Base-by-base conservation (phyloP, 2,329 filamentous ascomycete species). In the Paecilomyces sp. region DNA sequence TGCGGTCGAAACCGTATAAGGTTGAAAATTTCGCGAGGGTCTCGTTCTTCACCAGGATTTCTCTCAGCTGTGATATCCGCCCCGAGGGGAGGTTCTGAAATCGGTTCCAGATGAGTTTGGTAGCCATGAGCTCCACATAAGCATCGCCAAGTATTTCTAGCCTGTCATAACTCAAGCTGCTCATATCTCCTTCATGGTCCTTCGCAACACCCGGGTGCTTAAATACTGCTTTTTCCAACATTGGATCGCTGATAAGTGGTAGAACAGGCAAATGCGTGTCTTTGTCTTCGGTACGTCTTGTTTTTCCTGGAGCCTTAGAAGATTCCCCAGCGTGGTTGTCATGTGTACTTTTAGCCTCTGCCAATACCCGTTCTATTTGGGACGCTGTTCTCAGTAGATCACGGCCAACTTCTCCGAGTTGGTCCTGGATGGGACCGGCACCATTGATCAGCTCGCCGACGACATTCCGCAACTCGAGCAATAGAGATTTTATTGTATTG, bases 91-190 rank as follows among this genome's bases (percentile, higher is more conserved):
- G 78, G 12, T 82, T 76, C 0, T 82, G 81, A 68, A 92, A 94
- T 8, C 85, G 89, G 60, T 86, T 79, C 73, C 86, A 90, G 61
- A 97, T 89, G 57, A 95, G 81, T 18, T 85, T 83, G 0, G 89
- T 87, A 5, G 92, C 85, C 54, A 92, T 85, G 57, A 92, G 76
- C 68, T 95, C 89, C 57, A 96, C 79, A 67, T 93, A 93, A 22
- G 90, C 88, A 71, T 97, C 93, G 6, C 93, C 93, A 7, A 96
- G 81, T 77, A 93, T 92, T 74, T 97, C 93, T 6, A 97, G 84
- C 18, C 85, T 84, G 68, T 97, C 92, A 73, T 97, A 97, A 67
- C 80, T 83, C 57, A 78, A 71, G 53, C 78, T 75, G 31, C 69
- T 68, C 56, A 73, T 66, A 18, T 61, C 52, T 52, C 60, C 56